These are phyloP conservation scores for Beverwykella pulmonaria DNA, from an alignment of 495 filamentous ascomycete species.

Conservation along the genomic window DNA sequence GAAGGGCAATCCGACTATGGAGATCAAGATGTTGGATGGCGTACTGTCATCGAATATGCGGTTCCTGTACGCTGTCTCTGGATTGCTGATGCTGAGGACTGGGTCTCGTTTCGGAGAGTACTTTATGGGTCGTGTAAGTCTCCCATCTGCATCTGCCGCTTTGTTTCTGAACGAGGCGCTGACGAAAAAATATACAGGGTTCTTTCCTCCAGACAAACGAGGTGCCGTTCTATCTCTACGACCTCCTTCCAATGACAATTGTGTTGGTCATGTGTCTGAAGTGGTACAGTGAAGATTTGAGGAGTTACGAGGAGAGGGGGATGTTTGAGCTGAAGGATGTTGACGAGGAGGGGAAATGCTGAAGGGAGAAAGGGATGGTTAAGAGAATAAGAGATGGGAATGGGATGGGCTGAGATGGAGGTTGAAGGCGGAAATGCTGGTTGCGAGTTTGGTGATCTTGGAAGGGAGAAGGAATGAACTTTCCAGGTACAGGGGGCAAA, in stretches of 20 bases:
- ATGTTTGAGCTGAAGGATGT: neutral
- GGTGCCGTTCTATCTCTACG: neutral
- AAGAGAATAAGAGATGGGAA: neutral
- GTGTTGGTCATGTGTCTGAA: neutral
- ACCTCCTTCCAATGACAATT: neutral
- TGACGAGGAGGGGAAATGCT: neutral
- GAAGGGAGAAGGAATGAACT: too few relatives aligned
- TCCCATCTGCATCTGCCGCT: neutral
- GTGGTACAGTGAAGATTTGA: neutral
- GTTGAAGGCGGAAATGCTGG: too few relatives aligned
- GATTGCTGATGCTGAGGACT: neutral
- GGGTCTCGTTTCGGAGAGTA: neutral
- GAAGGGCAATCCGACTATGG: neutral
- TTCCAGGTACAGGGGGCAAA: too few relatives aligned
- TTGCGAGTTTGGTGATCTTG: too few relatives aligned
- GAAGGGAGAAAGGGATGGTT: neutral
- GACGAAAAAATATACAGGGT: neutral
- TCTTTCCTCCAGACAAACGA: neutral
- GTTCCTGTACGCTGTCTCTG: neutral
- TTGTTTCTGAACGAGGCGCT: neutral
- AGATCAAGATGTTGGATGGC: neutral
- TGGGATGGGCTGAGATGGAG: neutral
- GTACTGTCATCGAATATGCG: neutral
- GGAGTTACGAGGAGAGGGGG: neutral
- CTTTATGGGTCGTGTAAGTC: neutral